Evolutionary conservation across 176 grass and related monocot genomes (phyloP), one percentile per base, ranked within the genome.

Genomic region (Hsuehochloa calcarea): DNA sequence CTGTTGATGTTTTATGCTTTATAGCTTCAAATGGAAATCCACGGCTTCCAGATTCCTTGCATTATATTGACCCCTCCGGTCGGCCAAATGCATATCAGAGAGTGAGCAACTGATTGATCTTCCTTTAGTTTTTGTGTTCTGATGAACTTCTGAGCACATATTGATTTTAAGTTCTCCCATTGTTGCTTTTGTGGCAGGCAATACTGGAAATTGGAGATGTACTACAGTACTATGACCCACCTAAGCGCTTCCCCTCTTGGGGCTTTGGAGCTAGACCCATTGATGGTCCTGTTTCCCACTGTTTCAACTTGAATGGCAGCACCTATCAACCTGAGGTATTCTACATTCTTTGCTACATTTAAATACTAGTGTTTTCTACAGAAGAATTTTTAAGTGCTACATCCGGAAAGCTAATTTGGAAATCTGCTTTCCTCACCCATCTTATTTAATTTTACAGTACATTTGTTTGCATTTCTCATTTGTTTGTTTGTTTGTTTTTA

Each of bases 11-110:
- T 83, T 77, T 69, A 16, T 87, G 78, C 65, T 87, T 82, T 69
- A 22, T 85, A 99, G 96, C 96, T 85, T 99, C 96, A 81, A 99
- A 99, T 99, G 96, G 96, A 88, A 99, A 99, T 84, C 93, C 93
- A 16, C 90, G 96, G 12, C 91, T 99, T 80, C 93, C 93, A 64
- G 96, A 99, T 96, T 99, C 96, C 38, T 96, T 99, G 88, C 96
- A 99, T 84, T 99, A 99, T 84, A 96, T 99, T 89, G 96, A 99
- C 27, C 96, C 96, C 64, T 90, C 96, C 56, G 96, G 96, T 80
- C 91, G 96, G 51, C 91, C 96, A 75, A 99, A 99, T 92, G 96
- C 92, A 64, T 99, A 99, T 95, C 96, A 99, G 85, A 96, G 90
- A 89, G 96, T 99, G 84, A 94, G 91, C 26, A 82, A 84, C 65